Base-by-base conservation (phyloP, 2,329 filamentous ascomycete genomes). In the Aspergillus sp. region DNA sequence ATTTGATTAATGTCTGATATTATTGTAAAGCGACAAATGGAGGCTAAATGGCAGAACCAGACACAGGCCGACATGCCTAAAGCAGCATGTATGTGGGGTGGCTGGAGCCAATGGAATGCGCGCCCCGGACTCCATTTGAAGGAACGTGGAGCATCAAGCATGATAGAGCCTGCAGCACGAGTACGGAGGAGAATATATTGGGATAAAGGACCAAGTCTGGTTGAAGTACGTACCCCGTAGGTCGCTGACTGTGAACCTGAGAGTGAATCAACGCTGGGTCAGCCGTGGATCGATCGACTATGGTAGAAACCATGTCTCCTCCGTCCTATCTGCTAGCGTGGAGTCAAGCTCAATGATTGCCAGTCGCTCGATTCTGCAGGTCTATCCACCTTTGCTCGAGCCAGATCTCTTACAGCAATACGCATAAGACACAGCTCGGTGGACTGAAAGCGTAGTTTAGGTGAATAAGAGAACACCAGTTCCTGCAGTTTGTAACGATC, bases 311-410 rank as follows among this genome's bases (percentile, higher is more conserved):
- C 11, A 17, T 11, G 29, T 6, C 29, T 21, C 10, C 10, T 38
- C 23, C 36, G 29, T 42, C 4, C 14, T 13, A 21, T 13, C 11
- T 14, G 11, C 31, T 50, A 50, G 41, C 38, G 41, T 50, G 14
- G 47, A 50, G 47, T 45, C 47, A 32, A 50, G 47, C 41, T 45
- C 41, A 38, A 19, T 16, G 47, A 45, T 43, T 41, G 40, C 32
- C 47, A 49, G 31, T 31, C 14, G 6, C 29, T 50, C 47, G 31
- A 44, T 50, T 50, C 47, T 50, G 42, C 47, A 50, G 47, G 10
- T 11, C 14, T n/a, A 34, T 16, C 38, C 36, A 23, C 31, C 4
- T 19, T 19, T 29, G 36, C 20, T 10, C 34, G 19, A 13, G n/a
- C 14, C 14, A 17, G 11, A 38, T 38, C n/a, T 3, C 6, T n/a